Conservation (phyloP, 2,329 filamentous ascomycete species). For the Dothistroma pini region DNA sequence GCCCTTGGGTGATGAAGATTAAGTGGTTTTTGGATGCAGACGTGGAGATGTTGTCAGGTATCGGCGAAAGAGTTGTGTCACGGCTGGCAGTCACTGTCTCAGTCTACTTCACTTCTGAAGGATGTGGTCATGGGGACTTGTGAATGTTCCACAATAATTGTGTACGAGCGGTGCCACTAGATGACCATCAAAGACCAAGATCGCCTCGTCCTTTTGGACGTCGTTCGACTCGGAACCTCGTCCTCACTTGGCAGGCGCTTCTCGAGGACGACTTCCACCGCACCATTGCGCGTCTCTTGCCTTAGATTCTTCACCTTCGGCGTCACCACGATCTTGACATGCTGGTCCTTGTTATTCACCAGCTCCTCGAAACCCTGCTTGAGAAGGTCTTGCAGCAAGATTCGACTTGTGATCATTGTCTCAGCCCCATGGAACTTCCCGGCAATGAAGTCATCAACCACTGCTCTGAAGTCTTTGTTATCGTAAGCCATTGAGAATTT, state of each 20-base stretch:
- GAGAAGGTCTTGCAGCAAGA: constrained; percentile 5
- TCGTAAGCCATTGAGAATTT: constrained; percentile 20
- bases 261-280: neutral
- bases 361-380: constrained; percentile 11
- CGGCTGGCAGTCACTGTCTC: no score
- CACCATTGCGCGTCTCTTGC: neutral
- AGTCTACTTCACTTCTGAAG: no score
- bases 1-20: neutral
- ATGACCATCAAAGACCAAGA: neutral
- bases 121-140: no score
- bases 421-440: constrained; percentile 8
- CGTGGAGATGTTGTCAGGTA: neutral
- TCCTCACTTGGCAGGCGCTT: neutral
- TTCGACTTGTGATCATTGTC: constrained; percentile 15
- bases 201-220: neutral
- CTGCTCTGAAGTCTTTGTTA: constrained; percentile 16
- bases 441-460: constrained; percentile 10
- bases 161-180: neutral
- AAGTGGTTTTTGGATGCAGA: neutral
- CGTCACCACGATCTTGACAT: constrained; percentile 14
- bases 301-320: constrained; percentile 5
- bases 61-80: neutral
- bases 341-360: constrained; percentile 11
- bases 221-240: neutral
- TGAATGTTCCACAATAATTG: neutral